A percentile compares a stretch with the other conserved stretches of the same genome.
Conservation (phyloP, 164 flowering plant genomes). For the Tinospora cordifolia region DNA sequence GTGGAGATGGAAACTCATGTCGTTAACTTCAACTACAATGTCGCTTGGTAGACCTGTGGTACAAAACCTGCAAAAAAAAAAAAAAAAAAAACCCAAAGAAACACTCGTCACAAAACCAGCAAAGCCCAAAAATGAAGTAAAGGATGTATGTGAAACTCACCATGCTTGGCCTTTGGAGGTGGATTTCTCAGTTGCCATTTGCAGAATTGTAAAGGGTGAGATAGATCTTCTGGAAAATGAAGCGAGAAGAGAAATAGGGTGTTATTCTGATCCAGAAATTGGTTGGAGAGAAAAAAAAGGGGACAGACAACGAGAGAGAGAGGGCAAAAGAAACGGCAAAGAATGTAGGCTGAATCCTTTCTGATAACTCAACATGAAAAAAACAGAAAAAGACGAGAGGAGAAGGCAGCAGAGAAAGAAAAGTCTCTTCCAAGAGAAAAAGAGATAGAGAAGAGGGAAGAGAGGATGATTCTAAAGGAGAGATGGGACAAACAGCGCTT, state of each 20-base stretch:
- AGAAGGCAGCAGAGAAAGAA: neutral
- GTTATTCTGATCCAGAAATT: neutral
- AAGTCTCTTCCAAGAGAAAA: neutral
- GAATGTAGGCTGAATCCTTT: no score
- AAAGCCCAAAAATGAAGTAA: neutral
- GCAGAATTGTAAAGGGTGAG: neutral
- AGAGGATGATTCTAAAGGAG: constrained; percentile 8
- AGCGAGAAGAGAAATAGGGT: neutral
- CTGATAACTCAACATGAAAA: neutral
- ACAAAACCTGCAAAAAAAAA: constrained; percentile 83
- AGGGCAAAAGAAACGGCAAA: neutral
- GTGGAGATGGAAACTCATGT: constrained; percentile 83
- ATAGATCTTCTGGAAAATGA: neutral
- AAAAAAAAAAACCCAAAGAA: neutral
- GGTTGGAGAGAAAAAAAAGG: neutral
- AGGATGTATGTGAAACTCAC: constrained; percentile 22
- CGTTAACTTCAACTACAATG: constrained; percentile 69
- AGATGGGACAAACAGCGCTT: constrained; percentile 17
- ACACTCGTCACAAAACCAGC: neutral
- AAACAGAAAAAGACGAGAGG: neutral
- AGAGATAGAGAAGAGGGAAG: constrained; percentile 4
- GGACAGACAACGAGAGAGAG: neutral
- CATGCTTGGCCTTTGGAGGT: constrained; percentile 91
- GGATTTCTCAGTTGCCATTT: constrained; percentile 53
- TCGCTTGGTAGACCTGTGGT: constrained; percentile 94